Evolutionary conservation across 331 rosid species (phyloP), one percentile per base, ranked within the genome.

Genomic region (Stylosanthes scabra): DNA sequence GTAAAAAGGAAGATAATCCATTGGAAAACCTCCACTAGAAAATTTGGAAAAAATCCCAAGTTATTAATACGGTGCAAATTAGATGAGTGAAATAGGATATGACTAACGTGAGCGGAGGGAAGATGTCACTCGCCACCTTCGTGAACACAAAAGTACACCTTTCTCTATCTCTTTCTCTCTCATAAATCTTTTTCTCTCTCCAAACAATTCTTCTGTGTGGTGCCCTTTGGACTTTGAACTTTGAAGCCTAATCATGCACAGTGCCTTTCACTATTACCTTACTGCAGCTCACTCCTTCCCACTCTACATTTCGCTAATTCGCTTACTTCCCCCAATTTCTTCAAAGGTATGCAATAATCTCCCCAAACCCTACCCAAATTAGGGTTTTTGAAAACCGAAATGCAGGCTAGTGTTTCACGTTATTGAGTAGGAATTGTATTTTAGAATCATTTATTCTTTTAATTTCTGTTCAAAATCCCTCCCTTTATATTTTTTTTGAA

Each of bases 351-450:
- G 73, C 71, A 45, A 12, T 66, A 59, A 61, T 74, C 74, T 79
- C 78, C 3, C 80, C 56, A 37, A 60, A 77, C 31, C 61, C 56
- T 65, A 39, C 67, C 66, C 63, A 73, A 75, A 71, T 76, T 88
- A 88, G 98, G 97, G 89, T 88, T 88, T 88, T 46, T 78, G 50
- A 5, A 49, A 65, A 28, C 68, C 82, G 75, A 52, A 51, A 57
- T 28, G 59, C 60, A 63, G 71, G 1, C 20, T 52, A 64, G 66
- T 75, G 71, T 70, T 65, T 59, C 37, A 11, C 58, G 25, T 49
- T 76, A 74, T 72, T 81, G 71, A 66, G 75, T 71, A 9, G 59
- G 57, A 69, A 73, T 75, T 80, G 80, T 74, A 64, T 47, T 62
- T 77, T 66, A 71, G 78, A 81, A 51, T 86, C 82, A 65, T 80